phyloP scores from a whole-genome alignment of 225 moss, liverwort and hornwort species.

The Anthoceros angustus region DNA sequence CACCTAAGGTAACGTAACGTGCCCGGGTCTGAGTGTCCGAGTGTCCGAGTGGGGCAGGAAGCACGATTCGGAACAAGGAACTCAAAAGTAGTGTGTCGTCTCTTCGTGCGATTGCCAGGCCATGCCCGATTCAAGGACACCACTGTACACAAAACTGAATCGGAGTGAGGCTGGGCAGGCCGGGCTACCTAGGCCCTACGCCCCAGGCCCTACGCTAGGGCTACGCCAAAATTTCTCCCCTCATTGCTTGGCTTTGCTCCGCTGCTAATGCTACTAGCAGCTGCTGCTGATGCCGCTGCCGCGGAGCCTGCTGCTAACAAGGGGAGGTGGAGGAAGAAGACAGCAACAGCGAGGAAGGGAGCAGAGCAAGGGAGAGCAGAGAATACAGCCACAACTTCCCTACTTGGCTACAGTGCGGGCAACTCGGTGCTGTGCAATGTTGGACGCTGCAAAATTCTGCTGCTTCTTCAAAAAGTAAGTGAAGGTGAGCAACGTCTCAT shows the following conservation, averaged over 20 bases:
- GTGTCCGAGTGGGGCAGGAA: too few relatives aligned
- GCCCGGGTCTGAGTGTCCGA: too few relatives aligned
- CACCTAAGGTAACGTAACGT: too few relatives aligned
- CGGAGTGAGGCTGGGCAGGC: background rate
- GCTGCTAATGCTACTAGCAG: too few relatives aligned
- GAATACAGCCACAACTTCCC: background rate
- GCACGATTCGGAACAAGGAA: too few relatives aligned
- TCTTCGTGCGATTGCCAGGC: too few relatives aligned
- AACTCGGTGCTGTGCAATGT: constrained; percentile 64
- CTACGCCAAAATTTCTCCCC: background rate
- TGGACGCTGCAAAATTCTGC: constrained; percentile 59
- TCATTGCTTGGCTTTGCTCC: too few relatives aligned
- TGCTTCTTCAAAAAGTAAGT: constrained; percentile 79
- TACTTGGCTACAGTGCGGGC: constrained; percentile 71
- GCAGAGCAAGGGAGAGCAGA: too few relatives aligned
- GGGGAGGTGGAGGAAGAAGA: background rate
- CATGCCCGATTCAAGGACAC: constrained; percentile 4
- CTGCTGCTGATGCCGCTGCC: too few relatives aligned
- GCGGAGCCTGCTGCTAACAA: too few relatives aligned
- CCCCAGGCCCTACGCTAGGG: background rate
- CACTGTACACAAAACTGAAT: constrained; percentile 4
- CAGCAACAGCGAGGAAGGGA: background rate
- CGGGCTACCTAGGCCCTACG: background rate
- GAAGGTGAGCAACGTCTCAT: constrained; percentile 72
- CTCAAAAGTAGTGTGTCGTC: too few relatives aligned